Evolutionary conservation across 345 rosid genomes (phyloP).

Genomic region (Fremontodendron californicum): DNA sequence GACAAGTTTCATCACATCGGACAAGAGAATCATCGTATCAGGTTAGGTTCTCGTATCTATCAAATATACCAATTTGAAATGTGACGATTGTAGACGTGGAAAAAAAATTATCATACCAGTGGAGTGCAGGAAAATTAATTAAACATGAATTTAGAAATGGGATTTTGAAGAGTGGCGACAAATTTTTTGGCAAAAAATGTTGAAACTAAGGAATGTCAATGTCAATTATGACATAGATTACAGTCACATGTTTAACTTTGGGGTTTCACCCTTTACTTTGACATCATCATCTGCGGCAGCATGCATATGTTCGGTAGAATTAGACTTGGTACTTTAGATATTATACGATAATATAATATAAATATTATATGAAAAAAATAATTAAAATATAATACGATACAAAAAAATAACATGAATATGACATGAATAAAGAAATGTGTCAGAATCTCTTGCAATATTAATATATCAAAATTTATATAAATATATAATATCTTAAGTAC

Average conservation of each 20-base stretch:
- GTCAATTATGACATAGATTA: not conserved
- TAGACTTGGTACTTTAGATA: too few species aligned
- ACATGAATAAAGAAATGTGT: too few species aligned
- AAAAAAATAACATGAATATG: too few species aligned
- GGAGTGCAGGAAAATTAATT: not conserved
- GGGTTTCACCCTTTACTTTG: not conserved
- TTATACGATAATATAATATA: too few species aligned
- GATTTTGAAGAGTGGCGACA: not conserved
- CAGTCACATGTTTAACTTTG: not conserved
- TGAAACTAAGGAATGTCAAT: too few species aligned
- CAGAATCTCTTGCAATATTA: too few species aligned
- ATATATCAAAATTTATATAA: too few species aligned
- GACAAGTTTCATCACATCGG: not conserved
- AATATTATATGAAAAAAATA: too few species aligned
- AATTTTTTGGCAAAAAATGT: not conserved
- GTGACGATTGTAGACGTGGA: not conserved
- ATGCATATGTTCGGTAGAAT: not conserved
- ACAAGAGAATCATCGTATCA: not conserved
- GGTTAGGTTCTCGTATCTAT: not conserved
- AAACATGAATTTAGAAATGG: not conserved
- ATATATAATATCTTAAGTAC: too few species aligned
- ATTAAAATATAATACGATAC: too few species aligned
- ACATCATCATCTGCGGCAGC: not conserved
- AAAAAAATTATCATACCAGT: not conserved
- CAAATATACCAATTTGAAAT: not conserved